These are phyloP conservation scores for Elaeis guineensis DNA, from an alignment of 176 grass and related monocot genomes.

Conservation along the genomic window DNA sequence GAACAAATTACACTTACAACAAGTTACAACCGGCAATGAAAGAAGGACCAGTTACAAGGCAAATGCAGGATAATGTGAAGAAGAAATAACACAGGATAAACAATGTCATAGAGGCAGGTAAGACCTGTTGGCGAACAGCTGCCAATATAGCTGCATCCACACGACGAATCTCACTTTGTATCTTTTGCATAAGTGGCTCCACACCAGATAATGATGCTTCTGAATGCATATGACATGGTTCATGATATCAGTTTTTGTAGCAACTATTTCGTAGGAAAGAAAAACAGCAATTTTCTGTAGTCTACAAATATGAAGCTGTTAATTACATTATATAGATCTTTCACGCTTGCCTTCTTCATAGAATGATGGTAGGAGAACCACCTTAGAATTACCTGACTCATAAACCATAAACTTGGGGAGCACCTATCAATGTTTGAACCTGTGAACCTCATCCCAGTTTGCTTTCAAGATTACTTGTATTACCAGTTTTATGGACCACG, in stretches of 20 bases:
- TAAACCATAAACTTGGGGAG: too few species aligned
- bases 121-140: constrained; percentile 91
- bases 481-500: background rate
- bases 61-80: constrained; percentile 1
- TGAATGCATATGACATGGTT: constrained; percentile 19
- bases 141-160: constrained; percentile 92
- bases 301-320: too few species aligned
- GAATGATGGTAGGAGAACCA: too few species aligned
- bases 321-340: too few species aligned
- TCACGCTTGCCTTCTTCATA: too few species aligned
- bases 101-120: constrained; percentile 1
- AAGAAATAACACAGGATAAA: background rate
- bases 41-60: background rate
- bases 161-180: constrained; percentile 93
- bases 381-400: too few species aligned
- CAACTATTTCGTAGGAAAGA: background rate
- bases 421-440: too few species aligned
- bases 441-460: too few species aligned
- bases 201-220: constrained; percentile 90
- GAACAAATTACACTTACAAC: background rate
- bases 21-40: background rate
- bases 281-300: too few species aligned
- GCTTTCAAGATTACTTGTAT: background rate
- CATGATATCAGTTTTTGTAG: background rate
- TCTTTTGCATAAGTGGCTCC: constrained; percentile 99